Percentiles rank a stretch among this genome's conserved stretches.
These are phyloP conservation scores for Paxillus rubicundulus DNA, from an alignment of 768 basidiomycete species.

Conservation along the genomic window DNA sequence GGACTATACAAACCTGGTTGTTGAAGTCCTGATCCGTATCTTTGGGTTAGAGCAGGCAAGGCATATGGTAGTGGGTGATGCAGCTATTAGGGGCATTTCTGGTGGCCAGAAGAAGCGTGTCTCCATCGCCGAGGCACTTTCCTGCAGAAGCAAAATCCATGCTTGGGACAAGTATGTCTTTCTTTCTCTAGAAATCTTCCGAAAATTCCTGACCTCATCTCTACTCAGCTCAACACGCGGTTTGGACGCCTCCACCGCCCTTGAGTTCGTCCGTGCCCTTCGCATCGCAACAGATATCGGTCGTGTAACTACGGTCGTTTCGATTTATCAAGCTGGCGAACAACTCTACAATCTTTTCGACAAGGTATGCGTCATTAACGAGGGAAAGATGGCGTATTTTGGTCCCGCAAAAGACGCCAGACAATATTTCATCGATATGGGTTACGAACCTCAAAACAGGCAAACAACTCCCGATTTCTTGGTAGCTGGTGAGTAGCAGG, in stretches of 20 bases:
- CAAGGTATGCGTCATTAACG: slow-evolving; percentile 62
- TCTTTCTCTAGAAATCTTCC: not conserved
- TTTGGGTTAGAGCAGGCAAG: slow-evolving; percentile 75
- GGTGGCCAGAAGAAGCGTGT: slow-evolving; percentile 84
- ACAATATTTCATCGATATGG: slow-evolving; percentile 55
- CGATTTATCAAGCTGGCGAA: slow-evolving; percentile 84
- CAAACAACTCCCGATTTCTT: slow-evolving; percentile 64
- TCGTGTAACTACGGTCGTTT: slow-evolving; percentile 61
- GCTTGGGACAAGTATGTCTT: slow-evolving; percentile 73
- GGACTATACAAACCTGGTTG: slow-evolving; percentile 24
- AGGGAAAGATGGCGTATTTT: slow-evolving; percentile 55
- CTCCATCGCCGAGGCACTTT: slow-evolving; percentile 71
- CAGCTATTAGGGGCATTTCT: slow-evolving; percentile 67
- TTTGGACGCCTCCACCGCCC: slow-evolving; percentile 65
- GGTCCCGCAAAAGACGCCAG: slow-evolving; percentile 51
- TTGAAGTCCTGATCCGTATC: slow-evolving; percentile 58
- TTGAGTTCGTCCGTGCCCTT: slow-evolving; percentile 68
- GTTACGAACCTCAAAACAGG: slow-evolving; percentile 50
- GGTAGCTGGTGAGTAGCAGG: slow-evolving; percentile 34
- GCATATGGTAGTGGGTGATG: slow-evolving; percentile 76
- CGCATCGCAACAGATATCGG: slow-evolving; percentile 60
- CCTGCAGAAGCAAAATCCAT: slow-evolving; percentile 57
- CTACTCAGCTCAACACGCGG: slow-evolving; percentile 58
- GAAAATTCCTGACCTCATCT: not conserved
- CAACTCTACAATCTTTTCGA: slow-evolving; percentile 62